Conservation (phyloP, 305 asterid species). For the Rubia balearica region DNA sequence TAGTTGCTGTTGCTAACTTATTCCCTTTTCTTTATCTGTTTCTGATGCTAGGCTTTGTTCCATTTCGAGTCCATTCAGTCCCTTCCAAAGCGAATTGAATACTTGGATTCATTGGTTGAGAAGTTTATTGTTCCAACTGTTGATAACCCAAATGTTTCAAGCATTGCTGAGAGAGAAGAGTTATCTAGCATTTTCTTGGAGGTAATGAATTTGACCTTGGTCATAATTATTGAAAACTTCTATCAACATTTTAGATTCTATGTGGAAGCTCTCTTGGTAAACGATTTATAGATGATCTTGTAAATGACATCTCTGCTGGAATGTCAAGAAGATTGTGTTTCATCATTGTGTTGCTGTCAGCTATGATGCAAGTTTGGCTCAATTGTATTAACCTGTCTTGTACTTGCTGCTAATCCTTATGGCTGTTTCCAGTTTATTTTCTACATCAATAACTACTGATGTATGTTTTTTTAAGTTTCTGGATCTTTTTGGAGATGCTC, state of each 20-base stretch:
- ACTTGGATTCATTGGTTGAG: slow-evolving; percentile 73
- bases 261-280: not conserved
- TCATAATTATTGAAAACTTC: not conserved
- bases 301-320: not conserved
- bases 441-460: not conserved
- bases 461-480: slow-evolving; percentile 58
- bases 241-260: not conserved
- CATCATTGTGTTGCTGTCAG: not conserved
- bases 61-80: slow-evolving; percentile 89
- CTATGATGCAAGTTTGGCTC: not conserved
- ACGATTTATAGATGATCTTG: not conserved
- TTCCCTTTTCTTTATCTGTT: not conserved
- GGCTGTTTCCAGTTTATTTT: not conserved
- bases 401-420: not conserved
- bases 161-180: slow-evolving; percentile 83
- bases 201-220: slow-evolving; percentile 33
- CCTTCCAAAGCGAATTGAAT: slow-evolving; percentile 67
- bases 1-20: slow-evolving; percentile 11
- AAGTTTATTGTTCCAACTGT: slow-evolving; percentile 56
- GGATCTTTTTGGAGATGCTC: slow-evolving; percentile 91
- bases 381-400: not conserved
- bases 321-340: not conserved
- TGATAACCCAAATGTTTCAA: slow-evolving; percentile 51
- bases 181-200: slow-evolving; percentile 88
- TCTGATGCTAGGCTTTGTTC: slow-evolving; percentile 70